These are phyloP conservation scores for Euphorbia peplus DNA, from an alignment of 345 rosid species.

Conservation along the genomic window DNA sequence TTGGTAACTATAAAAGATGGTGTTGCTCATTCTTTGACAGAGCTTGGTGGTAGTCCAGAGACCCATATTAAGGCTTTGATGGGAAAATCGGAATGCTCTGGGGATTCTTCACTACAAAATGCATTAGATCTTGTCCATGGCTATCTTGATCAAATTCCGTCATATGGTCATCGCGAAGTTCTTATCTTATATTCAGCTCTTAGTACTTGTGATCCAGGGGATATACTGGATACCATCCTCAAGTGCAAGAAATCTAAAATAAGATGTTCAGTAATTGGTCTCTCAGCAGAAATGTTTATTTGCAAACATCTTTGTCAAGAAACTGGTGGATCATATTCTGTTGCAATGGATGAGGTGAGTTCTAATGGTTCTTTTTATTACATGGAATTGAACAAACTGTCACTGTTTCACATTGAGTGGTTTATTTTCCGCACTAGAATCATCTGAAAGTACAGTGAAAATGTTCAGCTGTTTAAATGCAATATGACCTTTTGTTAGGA, in stretches of 20 bases:
- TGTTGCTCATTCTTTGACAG: slow-evolving; percentile 69
- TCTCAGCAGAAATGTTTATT: slow-evolving; percentile 82
- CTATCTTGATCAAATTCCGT: slow-evolving; percentile 71
- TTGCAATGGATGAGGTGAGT: slow-evolving; percentile 85
- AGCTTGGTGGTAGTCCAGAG: slow-evolving; percentile 96
- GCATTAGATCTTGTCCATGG: slow-evolving; percentile 68
- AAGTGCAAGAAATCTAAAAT: slow-evolving; percentile 77
- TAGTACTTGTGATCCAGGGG: slow-evolving; percentile 91
- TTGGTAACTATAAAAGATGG: slow-evolving; percentile 76
- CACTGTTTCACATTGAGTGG: neutral
- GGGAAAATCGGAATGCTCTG: slow-evolving; percentile 75
- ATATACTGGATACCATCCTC: slow-evolving; percentile 75
- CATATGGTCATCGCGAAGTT: slow-evolving; percentile 92
- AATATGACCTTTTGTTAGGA: neutral
- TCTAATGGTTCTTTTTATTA: slow-evolving; percentile 6
- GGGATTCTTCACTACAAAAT: slow-evolving; percentile 88
- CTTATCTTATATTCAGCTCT: slow-evolving; percentile 75
- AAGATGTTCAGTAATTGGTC: slow-evolving; percentile 90
- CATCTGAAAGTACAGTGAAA: neutral
- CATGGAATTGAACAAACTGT: neutral
- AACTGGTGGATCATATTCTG: slow-evolving; percentile 77
- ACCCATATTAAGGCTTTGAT: slow-evolving; percentile 77
- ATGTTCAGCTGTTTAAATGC: neutral
- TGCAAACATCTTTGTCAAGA: slow-evolving; percentile 92
- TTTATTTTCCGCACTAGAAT: neutral